Evolutionary conservation across 2,329 filamentous ascomycete species (phyloP).

Genomic region (Paracoccidioides brasiliensis): DNA sequence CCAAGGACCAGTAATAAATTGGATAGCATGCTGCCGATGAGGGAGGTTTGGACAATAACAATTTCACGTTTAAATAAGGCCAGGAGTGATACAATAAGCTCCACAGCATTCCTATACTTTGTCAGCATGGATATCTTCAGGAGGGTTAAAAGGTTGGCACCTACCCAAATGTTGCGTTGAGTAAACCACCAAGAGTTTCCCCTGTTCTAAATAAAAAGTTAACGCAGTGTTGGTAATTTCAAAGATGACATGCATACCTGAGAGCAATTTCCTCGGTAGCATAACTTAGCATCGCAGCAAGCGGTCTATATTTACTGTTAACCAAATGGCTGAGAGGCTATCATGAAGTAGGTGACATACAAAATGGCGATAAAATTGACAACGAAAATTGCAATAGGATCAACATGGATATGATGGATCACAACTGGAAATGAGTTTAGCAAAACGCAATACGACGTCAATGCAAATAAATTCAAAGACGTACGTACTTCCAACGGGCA

Average conservation of each 20-base stretch:
- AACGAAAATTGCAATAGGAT: constrained; percentile 57
- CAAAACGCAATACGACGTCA: not conserved
- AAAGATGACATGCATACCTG: constrained; percentile 16
- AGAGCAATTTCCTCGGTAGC: constrained; percentile 78
- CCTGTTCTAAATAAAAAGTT: constrained; percentile 41
- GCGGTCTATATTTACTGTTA: constrained; percentile 35
- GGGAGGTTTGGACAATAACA: constrained; percentile 78
- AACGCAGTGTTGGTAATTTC: not conserved
- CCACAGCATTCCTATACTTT: constrained; percentile 57
- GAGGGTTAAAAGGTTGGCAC: not conserved
- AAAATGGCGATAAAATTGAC: constrained; percentile 93
- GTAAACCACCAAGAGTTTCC: constrained; percentile 72
- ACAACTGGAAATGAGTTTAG: constrained; percentile 36
- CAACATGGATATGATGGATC: constrained; percentile 50
- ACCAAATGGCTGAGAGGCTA: not conserved
- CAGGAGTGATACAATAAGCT: constrained; percentile 78
- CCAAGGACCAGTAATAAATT: constrained; percentile 81
- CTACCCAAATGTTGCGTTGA: constrained; percentile 76
- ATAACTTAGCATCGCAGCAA: constrained; percentile 75
- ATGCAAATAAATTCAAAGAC: constrained; percentile 1
- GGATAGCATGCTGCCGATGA: constrained; percentile 83
- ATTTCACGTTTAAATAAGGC: constrained; percentile 62
- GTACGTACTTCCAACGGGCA: constrained; percentile 53
- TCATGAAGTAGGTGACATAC: constrained; percentile 13
- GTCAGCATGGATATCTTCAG: not conserved